Percentiles rank a stretch among this genome's conserved stretches.
phyloP scores from a whole-genome alignment of 2,329 filamentous ascomycete genomes.

The Exophiala phaeomuriformis region DNA sequence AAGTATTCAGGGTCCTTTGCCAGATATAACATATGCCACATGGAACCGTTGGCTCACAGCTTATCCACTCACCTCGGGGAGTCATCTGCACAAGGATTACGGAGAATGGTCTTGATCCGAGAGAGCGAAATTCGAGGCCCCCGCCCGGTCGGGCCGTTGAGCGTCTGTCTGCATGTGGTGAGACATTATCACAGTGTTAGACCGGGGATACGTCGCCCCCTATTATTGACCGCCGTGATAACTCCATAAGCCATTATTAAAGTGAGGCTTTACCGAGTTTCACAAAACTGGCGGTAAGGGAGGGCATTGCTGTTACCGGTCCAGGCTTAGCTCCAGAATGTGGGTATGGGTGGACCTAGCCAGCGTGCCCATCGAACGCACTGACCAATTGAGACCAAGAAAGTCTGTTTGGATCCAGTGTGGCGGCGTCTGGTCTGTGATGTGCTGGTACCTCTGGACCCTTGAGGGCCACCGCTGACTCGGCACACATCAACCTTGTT shows the following conservation, averaged over 20 bases:
- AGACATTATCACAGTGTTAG: background rate
- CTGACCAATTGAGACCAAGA: background rate
- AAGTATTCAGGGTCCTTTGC: background rate
- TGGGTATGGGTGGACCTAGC: background rate
- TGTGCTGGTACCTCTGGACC: background rate
- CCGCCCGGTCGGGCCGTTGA: background rate
- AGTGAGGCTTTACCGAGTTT: conserved; percentile 13
- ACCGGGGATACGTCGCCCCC: background rate
- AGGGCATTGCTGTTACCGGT: background rate
- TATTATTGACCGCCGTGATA: too few relatives aligned
- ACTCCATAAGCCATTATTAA: background rate
- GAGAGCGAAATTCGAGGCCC: background rate
- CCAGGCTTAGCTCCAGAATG: conserved; percentile 1
- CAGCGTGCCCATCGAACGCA: background rate
- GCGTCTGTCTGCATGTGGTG: background rate
- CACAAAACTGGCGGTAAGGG: conserved; percentile 20
- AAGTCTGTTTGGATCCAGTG: background rate
- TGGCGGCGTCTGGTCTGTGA: conserved; percentile 1
- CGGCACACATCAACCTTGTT: background rate
- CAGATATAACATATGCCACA: background rate
- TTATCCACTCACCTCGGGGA: too few relatives aligned
- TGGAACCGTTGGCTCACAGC: too few relatives aligned
- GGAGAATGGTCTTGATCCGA: background rate
- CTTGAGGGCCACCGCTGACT: background rate
- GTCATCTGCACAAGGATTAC: too few relatives aligned